A percentile compares a stretch with the other conserved stretches of the same genome.
Conservation (phyloP, 2,329 filamentous ascomycete genomes). For the Cercospora beticola region DNA sequence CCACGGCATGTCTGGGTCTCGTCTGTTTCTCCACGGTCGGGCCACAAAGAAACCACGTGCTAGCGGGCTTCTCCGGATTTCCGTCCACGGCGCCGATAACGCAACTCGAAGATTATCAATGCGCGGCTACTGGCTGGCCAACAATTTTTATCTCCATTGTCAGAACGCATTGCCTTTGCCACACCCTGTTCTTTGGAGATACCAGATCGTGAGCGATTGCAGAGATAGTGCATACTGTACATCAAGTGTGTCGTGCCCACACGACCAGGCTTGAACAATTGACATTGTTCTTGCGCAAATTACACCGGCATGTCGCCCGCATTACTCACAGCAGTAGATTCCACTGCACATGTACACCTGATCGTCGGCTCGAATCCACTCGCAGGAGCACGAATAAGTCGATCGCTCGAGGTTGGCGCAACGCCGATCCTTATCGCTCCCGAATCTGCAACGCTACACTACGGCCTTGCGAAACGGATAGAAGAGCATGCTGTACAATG, state of each 20-base stretch:
- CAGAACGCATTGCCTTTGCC: constrained; percentile 15
- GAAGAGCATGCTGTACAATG: constrained; percentile 66
- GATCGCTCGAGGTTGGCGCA: constrained; percentile 79
- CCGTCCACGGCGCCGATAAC: constrained; percentile 14
- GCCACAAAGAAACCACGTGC: neutral
- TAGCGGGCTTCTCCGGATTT: constrained; percentile 8
- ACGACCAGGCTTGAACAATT: neutral
- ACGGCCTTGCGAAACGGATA: constrained; percentile 62
- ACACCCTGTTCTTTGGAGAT: constrained; percentile 11
- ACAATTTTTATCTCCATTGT: constrained; percentile 3
- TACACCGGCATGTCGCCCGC: constrained; percentile 47
- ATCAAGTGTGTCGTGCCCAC: neutral
- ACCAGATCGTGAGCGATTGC: neutral
- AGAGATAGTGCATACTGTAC: neutral
- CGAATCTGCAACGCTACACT: constrained; percentile 57
- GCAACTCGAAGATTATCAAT: constrained; percentile 17
- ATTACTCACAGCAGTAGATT: constrained; percentile 72
- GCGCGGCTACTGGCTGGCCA: constrained; percentile 15
- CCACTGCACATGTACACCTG: constrained; percentile 71
- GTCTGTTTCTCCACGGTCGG: neutral
- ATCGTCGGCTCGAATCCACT: constrained; percentile 84
- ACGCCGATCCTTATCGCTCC: constrained; percentile 76
- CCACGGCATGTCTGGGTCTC: neutral
- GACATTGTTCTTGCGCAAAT: constrained; percentile 8
- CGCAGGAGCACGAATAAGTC: constrained; percentile 77